Conservation (phyloP, 371 early-diverging fungal species). For the Mortierella polycephala region DNA sequence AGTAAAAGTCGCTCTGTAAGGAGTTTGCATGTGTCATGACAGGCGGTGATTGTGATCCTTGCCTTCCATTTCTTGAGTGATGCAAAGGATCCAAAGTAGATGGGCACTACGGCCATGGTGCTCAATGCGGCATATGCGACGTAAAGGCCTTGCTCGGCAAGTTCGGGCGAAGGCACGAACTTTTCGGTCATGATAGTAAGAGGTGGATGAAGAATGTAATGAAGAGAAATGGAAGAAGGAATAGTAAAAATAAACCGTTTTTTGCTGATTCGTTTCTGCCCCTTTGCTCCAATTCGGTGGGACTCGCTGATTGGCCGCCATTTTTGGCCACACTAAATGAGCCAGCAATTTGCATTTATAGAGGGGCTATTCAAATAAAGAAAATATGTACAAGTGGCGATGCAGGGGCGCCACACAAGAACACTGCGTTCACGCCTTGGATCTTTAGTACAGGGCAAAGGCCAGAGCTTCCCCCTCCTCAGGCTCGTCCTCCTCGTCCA, state of each 20-base stretch:
- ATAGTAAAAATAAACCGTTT: background rate
- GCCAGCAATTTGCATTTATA: no score
- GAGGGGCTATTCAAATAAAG: background rate
- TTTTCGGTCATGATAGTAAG: constrained; percentile 31
- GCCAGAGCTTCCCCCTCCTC: background rate
- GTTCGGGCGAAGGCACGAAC: constrained; percentile 49
- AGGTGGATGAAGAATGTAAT: constrained; percentile 2
- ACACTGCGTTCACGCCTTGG: no score
- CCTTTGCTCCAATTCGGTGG: constrained; percentile 20
- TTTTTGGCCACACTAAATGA: background rate
- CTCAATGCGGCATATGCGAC: constrained; percentile 90
- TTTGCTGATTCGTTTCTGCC: background rate
- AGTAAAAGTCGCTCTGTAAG: constrained; percentile 46
- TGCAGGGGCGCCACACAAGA: no score
- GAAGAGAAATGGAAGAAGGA: constrained; percentile 15
- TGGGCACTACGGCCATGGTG: constrained; percentile 89
- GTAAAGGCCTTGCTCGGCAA: constrained; percentile 60
- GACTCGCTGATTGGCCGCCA: constrained; percentile 33
- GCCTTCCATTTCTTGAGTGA: constrained; percentile 81
- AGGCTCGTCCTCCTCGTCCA: background rate
- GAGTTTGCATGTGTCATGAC: constrained; percentile 26
- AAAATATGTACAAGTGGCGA: no score
- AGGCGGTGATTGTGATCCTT: constrained; percentile 55
- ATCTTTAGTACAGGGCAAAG: background rate
- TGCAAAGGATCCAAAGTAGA: constrained; percentile 86